phyloP scores from a whole-genome alignment of 176 grass and related monocot genomes.

The Canna indica region DNA sequence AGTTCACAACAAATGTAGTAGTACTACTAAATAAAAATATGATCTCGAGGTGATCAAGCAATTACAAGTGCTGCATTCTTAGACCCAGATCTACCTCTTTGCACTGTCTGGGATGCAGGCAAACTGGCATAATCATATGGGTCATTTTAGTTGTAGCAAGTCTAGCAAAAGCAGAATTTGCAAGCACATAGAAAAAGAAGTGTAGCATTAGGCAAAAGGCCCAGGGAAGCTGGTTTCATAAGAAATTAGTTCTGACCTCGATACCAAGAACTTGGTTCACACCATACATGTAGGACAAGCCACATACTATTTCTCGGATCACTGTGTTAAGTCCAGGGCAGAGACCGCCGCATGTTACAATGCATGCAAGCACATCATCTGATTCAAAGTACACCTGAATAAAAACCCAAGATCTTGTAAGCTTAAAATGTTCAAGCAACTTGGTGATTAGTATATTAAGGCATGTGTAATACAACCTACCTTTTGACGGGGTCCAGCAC shows the following conservation, averaged over 20 bases:
- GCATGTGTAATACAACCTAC: neutral
- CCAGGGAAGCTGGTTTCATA: neutral
- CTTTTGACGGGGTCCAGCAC: slow-evolving; percentile 16
- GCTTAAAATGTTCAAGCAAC: neutral
- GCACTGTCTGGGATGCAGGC: neutral
- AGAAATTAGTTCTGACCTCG: slow-evolving; percentile 3
- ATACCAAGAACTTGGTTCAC: slow-evolving; percentile 13
- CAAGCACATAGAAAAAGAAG: neutral
- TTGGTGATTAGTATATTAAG: neutral
- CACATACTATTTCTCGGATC: slow-evolving; percentile 17
- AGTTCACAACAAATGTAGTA: neutral
- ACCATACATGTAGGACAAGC: slow-evolving; percentile 21
- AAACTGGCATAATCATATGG: neutral
- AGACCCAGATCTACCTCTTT: neutral
- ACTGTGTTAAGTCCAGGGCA: slow-evolving; percentile 24
- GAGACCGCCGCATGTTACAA: slow-evolving; percentile 21
- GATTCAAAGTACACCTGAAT: slow-evolving; percentile 20
- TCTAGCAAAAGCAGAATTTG: neutral
- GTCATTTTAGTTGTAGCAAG: neutral
- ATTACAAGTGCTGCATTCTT: neutral
- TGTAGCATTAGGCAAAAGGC: neutral
- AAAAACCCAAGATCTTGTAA: neutral
- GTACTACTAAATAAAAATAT: neutral
- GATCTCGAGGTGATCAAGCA: neutral
- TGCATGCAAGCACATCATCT: slow-evolving; percentile 22